Conservation (phyloP, 768 basidiomycete genomes). For the Gloeostereum incarnatum region DNA sequence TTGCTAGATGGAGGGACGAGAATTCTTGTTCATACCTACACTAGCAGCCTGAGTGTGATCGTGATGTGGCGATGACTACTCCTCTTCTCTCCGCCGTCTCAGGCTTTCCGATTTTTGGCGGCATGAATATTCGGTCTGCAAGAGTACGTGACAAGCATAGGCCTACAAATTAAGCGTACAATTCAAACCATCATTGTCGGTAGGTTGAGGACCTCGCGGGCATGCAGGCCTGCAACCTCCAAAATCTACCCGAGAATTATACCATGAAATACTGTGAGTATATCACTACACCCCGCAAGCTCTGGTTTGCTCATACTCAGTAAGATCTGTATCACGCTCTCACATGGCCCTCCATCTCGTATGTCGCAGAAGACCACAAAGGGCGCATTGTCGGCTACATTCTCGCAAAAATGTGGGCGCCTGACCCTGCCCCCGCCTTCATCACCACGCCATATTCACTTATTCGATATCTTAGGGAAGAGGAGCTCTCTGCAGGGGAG, state of each 20-base stretch:
- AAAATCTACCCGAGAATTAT: conserved; percentile 94
- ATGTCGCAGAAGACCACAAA: conserved; percentile 86
- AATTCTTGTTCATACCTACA: too few species aligned
- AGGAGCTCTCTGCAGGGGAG: conserved; percentile 48
- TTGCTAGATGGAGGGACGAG: too few species aligned
- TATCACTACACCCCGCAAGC: too few species aligned
- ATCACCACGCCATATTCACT: background rate
- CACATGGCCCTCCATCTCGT: conserved; percentile 94
- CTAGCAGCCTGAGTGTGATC: too few species aligned
- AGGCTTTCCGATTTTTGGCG: too few species aligned
- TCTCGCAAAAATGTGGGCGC: conserved; percentile 78
- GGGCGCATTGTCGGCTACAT: conserved; percentile 94
- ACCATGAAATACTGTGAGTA: conserved; percentile 37
- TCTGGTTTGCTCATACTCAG: conserved; percentile 2
- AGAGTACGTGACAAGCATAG: conserved; percentile 18
- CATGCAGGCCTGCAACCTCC: conserved; percentile 95
- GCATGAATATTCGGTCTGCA: conserved; percentile 38
- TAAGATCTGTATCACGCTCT: conserved; percentile 82
- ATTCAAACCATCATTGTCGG: too few species aligned
- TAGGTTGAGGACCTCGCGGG: conserved; percentile 85
- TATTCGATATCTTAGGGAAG: conserved; percentile 44
- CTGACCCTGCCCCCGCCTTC: background rate
- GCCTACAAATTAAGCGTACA: too few species aligned
- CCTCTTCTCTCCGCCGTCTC: too few species aligned
- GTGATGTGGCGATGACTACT: too few species aligned